Percentiles rank a stretch among this genome's conserved stretches.
Evolutionary conservation across 2,329 filamentous ascomycete genomes (phyloP).

Genomic region (Pseudogymnoascus sp.): DNA sequence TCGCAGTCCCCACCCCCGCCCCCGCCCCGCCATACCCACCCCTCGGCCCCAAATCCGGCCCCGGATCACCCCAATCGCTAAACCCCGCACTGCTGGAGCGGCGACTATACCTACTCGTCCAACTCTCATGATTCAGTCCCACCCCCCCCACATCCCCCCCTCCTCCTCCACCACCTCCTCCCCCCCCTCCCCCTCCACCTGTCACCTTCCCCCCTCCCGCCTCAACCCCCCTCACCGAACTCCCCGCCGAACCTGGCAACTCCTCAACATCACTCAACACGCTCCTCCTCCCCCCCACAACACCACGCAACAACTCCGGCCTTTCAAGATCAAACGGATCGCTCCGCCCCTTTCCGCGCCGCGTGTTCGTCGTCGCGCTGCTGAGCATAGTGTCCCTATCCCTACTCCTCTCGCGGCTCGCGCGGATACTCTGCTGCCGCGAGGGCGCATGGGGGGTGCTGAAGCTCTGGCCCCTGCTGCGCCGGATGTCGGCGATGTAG

Average conservation of each 20-base stretch:
- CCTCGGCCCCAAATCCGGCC: constrained; percentile 42
- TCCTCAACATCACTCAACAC: not conserved
- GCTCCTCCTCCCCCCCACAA: not conserved
- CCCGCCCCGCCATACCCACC: constrained; percentile 8
- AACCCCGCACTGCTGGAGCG: constrained; percentile 32
- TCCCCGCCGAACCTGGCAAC: not conserved
- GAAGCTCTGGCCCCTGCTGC: constrained; percentile 41
- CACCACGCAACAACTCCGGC: constrained; percentile 34
- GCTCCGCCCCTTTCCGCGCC: constrained; percentile 50
- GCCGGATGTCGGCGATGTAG: constrained; percentile 40
- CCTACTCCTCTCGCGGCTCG: constrained; percentile 20
- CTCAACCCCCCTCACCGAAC: not conserved
- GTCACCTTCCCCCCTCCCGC: not conserved
- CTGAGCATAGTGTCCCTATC: constrained; percentile 35
- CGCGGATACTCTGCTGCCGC: constrained; percentile 22
- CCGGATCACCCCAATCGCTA: constrained; percentile 44
- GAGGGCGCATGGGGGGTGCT: constrained; percentile 6
- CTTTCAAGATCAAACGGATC: constrained; percentile 58
- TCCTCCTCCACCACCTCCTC: not conserved
- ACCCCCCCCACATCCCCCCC: not conserved
- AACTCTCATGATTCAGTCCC: constrained; percentile 19
- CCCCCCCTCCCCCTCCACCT: not conserved
- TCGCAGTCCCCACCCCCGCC: not conserved
- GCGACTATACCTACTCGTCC: constrained; percentile 39
- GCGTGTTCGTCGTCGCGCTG: constrained; percentile 31